Conservation (phyloP, 106 monocot species). For the Narthecium ossifragum region DNA sequence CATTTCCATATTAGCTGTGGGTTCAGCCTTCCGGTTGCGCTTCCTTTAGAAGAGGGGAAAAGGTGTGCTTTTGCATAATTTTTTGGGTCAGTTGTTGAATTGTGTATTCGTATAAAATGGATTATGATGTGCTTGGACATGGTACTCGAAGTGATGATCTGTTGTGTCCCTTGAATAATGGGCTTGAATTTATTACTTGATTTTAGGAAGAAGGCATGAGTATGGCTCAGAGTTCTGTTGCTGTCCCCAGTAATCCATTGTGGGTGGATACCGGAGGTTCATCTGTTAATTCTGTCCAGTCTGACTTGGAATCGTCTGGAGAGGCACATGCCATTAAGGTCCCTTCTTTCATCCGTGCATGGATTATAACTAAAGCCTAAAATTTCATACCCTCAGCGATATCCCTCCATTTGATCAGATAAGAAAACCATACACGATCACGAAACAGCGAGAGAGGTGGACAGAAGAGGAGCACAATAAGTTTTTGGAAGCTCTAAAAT, state of each 20-base stretch:
- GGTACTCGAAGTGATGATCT: too few species aligned
- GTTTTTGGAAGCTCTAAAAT: conserved; percentile 59
- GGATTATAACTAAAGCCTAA: not conserved
- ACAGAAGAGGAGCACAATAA: conserved; percentile 59
- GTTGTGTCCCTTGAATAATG: too few species aligned
- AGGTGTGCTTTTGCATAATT: too few species aligned
- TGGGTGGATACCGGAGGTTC: conserved; percentile 4
- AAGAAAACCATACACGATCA: conserved; percentile 63
- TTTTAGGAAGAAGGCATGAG: too few species aligned
- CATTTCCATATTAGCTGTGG: too few species aligned
- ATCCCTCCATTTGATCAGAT: conserved; percentile 1
- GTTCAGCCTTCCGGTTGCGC: too few species aligned
- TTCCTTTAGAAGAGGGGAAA: too few species aligned
- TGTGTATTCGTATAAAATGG: too few species aligned
- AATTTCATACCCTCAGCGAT: not conserved
- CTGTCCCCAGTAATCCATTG: not conserved
- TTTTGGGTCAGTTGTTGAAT: too few species aligned
- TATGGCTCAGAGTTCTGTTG: too few species aligned
- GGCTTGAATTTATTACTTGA: too few species aligned
- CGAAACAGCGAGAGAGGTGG: conserved; percentile 65
- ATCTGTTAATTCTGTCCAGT: not conserved
- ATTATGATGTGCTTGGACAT: too few species aligned
- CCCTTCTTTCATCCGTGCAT: not conserved
- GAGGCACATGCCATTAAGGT: conserved; percentile 15
- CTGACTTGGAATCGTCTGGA: not conserved